Percentiles rank a stretch among this genome's conserved stretches.
phyloP scores from a whole-genome alignment of 345 rosid genomes.

The Eutrema heterophyllum region DNA sequence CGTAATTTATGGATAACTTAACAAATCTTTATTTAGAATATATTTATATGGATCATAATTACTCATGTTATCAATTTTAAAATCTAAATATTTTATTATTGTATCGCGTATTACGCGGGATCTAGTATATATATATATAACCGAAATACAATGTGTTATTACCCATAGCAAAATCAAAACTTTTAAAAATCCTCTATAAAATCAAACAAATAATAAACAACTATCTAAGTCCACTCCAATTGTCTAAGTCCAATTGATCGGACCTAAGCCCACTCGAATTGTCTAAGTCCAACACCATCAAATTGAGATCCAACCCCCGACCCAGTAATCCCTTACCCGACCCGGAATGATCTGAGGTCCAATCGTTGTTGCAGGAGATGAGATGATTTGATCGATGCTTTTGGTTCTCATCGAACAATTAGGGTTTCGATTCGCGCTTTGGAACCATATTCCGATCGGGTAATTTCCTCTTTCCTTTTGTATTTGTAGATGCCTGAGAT shows the following conservation, averaged over 20 bases:
- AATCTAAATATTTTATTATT: no score
- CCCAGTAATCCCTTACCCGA: conserved; percentile 11
- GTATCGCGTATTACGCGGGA: no score
- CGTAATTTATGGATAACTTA: no score
- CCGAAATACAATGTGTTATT: no score
- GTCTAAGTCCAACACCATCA: not conserved
- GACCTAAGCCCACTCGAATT: not conserved
- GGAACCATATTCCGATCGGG: conserved; percentile 9
- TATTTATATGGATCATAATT: no score
- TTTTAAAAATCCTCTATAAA: no score
- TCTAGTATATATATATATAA: no score
- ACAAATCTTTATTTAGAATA: no score
- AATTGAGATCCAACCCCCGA: not conserved
- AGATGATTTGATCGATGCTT: conserved; percentile 9
- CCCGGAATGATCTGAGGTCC: conserved; percentile 29
- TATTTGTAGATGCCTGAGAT: not conserved
- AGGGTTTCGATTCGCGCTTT: conserved; percentile 25
- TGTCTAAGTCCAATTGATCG: not conserved
- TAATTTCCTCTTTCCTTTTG: not conserved
- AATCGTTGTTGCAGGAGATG: conserved; percentile 5
- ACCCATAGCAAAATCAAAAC: no score
- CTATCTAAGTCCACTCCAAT: not conserved
- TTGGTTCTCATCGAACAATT: conserved; percentile 4
- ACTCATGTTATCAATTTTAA: no score
- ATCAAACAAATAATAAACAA: no score